Percentiles rank a stretch among this genome's conserved stretches.
These are phyloP conservation scores for Aspergillus jensenii DNA, from an alignment of 2,329 filamentous ascomycete genomes.

Conservation along the genomic window DNA sequence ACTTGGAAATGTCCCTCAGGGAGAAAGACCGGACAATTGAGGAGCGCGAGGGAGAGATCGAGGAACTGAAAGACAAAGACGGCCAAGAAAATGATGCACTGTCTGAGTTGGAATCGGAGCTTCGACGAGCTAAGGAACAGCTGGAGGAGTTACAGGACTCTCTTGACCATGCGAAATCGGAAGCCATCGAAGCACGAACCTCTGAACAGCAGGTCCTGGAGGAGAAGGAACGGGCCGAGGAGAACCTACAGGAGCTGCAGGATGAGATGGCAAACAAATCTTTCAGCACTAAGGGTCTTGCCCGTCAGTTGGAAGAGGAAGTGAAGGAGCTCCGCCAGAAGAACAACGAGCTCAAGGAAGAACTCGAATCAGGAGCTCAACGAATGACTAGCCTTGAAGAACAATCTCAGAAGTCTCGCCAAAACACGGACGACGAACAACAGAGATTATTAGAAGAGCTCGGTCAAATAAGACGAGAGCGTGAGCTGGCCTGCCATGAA, in stretches of 20 bases:
- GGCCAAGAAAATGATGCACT: slow-evolving; percentile 44
- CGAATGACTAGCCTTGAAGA: slow-evolving; percentile 52
- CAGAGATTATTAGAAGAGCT: slow-evolving; percentile 44
- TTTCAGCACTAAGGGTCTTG: slow-evolving; percentile 70
- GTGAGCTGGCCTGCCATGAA: slow-evolving; percentile 47
- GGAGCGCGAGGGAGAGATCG: slow-evolving; percentile 73
- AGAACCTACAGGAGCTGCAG: slow-evolving; percentile 63
- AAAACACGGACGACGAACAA: slow-evolving; percentile 39
- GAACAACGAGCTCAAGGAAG: slow-evolving; percentile 42
- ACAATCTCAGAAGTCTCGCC: slow-evolving; percentile 42
- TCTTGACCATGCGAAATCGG: slow-evolving; percentile 38
- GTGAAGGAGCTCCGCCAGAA: slow-evolving; percentile 54
- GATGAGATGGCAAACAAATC: slow-evolving; percentile 80
- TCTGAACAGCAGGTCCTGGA: slow-evolving; percentile 51
- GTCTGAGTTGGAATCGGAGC: slow-evolving; percentile 50
- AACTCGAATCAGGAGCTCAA: slow-evolving; percentile 46
- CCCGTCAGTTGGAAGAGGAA: slow-evolving; percentile 70
- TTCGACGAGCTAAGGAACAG: slow-evolving; percentile 46
- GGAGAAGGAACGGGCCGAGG: slow-evolving; percentile 50
- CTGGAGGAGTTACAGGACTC: slow-evolving; percentile 46
- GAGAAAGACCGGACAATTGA: slow-evolving; percentile 73
- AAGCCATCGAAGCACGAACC: slow-evolving; percentile 45
- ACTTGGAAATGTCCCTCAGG: slow-evolving; percentile 72
- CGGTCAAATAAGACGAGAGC: slow-evolving; percentile 44
- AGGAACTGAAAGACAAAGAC: slow-evolving; percentile 58